Conservation (phyloP, 2,329 filamentous ascomycete species). For the Byssothecium circinans region DNA sequence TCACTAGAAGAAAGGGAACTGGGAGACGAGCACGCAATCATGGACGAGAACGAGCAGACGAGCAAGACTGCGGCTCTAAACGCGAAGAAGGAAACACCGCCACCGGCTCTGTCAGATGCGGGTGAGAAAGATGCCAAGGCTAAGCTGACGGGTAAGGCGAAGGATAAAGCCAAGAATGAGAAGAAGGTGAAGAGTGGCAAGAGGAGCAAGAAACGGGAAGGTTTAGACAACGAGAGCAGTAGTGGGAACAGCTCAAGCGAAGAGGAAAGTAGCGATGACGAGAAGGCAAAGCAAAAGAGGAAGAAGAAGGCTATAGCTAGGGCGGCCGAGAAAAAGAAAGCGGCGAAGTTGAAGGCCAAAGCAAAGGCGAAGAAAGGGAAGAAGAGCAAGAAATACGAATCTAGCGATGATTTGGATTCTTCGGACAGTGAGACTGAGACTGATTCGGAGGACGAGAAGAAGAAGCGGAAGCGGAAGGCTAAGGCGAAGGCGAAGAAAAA, state of each 20-base stretch:
- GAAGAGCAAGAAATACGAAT: constrained; percentile 25
- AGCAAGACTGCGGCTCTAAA: constrained; percentile 3
- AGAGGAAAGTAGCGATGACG: constrained; percentile 16
- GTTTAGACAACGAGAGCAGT: constrained; percentile 5
- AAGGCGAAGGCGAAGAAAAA: constrained; percentile 30
- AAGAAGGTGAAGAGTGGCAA: constrained; percentile 11
- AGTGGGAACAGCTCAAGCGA: constrained; percentile 8
- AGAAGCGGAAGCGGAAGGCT: constrained; percentile 25
- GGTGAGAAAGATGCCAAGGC: constrained; percentile 14
- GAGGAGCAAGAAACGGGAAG: constrained; percentile 11
- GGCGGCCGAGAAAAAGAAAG: constrained; percentile 10
- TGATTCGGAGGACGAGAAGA: constrained; percentile 22
- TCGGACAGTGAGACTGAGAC: constrained; percentile 21
- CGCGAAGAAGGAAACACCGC: constrained; percentile 7
- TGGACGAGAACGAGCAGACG: constrained; percentile 10
- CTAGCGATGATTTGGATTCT: constrained; percentile 11
- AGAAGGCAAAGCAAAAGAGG: constrained; percentile 6
- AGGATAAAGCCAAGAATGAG: constrained; percentile 11
- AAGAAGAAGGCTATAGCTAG: constrained; percentile 10
- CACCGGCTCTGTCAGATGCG: constrained; percentile 2
- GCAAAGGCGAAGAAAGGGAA: constrained; percentile 15
- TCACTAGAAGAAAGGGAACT: constrained; percentile 20
- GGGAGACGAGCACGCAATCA: constrained; percentile 17
- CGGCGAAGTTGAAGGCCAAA: constrained; percentile 19
- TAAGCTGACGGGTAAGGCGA: constrained; percentile 5